Evolutionary conservation across 306 rosid species (phyloP), one percentile per base, ranked within the genome.

Genomic region (Sesbania bispinosa): DNA sequence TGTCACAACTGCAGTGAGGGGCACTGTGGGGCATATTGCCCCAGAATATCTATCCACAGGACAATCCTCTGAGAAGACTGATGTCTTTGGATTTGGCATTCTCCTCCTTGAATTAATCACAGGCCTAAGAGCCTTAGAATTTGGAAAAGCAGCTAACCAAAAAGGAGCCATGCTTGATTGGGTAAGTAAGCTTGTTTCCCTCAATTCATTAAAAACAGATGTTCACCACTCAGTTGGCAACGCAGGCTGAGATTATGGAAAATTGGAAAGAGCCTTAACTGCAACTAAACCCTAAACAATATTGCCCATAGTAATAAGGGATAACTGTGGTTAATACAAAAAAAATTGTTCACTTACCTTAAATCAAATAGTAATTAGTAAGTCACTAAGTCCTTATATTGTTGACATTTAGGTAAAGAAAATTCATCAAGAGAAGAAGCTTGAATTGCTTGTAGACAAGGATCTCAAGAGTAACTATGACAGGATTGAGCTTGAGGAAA

Each of bases 101-200:
- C 87, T 83, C 4, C 81, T 83, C 10, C 83, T 83, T 76, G 87
- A 83, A 4, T 38, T 83, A 30, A 79, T 83, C 8, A 83, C 87
- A 7, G 84, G 87, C 9, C 87, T 42, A 6, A 83, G 87, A 74
- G 87, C 87, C 18, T 67, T 83, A 2, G 87, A 83, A 23, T 83
- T 83, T 71, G 87, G 87, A 14, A 83, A 83, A 52, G 75, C 84
- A 26, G 77, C 81, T 10, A 79, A 75, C 30, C 83, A 83, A 13
- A 83, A 79, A 71, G 87, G 87, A 65, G 87, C 77, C 39, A 83
- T 83, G 70, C 87, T 83, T 71, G 87, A 83, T 71, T 83, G 87
- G 87, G 87, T 83, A 65, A 66, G 48, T n/a, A n/a, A n/a, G n/a
- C n/a, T n/a, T n/a, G n/a, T n/a, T n/a, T n/a, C n/a, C n/a, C n/a